phyloP scores from a whole-genome alignment of 2,329 filamentous ascomycete genomes.

The Hypoxylon sp. region DNA sequence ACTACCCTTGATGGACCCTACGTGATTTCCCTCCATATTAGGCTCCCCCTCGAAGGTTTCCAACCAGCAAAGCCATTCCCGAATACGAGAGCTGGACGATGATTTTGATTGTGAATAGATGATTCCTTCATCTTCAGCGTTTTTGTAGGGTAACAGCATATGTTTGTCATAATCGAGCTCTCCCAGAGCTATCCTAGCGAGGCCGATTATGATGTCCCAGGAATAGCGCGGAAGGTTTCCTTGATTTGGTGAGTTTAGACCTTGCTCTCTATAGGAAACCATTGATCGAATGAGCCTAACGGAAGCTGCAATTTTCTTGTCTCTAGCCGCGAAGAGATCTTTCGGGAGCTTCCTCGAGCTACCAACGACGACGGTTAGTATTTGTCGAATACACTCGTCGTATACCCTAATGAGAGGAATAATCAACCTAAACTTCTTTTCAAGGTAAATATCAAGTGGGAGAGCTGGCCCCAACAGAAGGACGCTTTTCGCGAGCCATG shows the following conservation, averaged over 20 bases:
- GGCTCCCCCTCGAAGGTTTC: background rate
- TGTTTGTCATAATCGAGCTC: background rate
- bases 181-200: background rate
- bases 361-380: too few species aligned
- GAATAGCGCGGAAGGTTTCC: background rate
- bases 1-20: too few species aligned
- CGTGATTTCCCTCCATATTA: background rate
- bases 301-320: background rate
- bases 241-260: background rate
- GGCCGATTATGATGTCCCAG: background rate
- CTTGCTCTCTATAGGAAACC: background rate
- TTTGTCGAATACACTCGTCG: background rate
- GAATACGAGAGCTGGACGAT: fast-evolving
- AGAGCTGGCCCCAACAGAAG: background rate
- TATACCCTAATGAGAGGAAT: background rate
- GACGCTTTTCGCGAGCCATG: background rate
- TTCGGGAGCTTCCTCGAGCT: too few species aligned
- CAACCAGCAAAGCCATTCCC: background rate
- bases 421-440: background rate
- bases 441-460: too few species aligned
- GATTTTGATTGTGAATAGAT: background rate
- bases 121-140: too few species aligned
- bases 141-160: too few species aligned
- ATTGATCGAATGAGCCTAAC: background rate
- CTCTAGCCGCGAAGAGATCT: background rate